phyloP scores from a whole-genome alignment of 2,329 filamentous ascomycete genomes.

The Colletotrichum horii region DNA sequence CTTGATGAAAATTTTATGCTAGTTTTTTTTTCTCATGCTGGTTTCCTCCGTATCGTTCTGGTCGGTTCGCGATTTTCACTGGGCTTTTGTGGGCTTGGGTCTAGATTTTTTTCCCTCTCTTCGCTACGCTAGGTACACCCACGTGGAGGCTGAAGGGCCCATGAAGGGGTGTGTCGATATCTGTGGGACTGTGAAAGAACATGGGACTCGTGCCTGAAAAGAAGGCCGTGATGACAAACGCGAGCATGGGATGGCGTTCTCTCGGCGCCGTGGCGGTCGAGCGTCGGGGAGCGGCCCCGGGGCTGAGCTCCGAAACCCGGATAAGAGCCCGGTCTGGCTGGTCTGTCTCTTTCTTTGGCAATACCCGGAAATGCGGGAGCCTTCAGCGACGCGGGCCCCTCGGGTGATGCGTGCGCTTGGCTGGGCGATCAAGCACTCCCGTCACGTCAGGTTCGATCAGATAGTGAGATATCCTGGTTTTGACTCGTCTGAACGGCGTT shows the following conservation, averaged over 20 bases:
- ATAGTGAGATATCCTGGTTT: not conserved
- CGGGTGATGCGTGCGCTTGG: not conserved
- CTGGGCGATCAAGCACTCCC: not conserved
- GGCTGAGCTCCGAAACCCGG: not conserved
- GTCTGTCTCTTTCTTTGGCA: not conserved
- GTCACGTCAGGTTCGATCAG: not conserved
- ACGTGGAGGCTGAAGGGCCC: not conserved
- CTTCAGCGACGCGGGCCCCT: not conserved
- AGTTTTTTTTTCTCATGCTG: not conserved
- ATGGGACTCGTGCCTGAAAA: not conserved
- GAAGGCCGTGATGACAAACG: not conserved
- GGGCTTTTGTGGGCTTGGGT: not conserved
- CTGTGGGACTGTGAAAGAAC: not conserved
- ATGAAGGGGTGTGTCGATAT: not conserved
- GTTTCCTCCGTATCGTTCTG: not conserved
- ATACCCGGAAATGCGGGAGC: not conserved
- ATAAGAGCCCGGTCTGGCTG: not conserved
- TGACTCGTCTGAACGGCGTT: conserved; percentile 4
- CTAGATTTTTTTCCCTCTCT: not conserved
- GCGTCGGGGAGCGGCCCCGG: not conserved
- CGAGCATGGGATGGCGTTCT: not conserved
- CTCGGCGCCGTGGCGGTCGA: not conserved
- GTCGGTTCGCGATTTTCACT: not conserved
- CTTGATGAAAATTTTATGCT: not conserved
- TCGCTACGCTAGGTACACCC: not conserved